Evolutionary conservation across 192 early-diverging fungal genomes (phyloP).

Genomic region (Rhizoclosmatium globosum): DNA sequence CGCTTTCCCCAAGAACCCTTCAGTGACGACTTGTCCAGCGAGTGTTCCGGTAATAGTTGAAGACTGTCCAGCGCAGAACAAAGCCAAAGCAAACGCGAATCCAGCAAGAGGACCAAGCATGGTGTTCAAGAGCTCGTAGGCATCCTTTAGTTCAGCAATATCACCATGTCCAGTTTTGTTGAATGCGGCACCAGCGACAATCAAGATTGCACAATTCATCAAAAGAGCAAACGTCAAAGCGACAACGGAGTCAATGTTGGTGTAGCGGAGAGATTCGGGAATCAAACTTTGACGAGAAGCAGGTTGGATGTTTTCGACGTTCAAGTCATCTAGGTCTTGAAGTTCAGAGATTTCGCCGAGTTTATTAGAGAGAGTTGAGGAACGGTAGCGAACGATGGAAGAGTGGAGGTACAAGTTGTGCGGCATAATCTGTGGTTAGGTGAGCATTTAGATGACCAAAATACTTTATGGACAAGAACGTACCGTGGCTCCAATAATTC

Average conservation of each 20-base stretch:
- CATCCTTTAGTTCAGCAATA: constrained; percentile 73
- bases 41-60: constrained; percentile 86
- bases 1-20: constrained; percentile 67
- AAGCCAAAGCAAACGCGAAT: constrained; percentile 76
- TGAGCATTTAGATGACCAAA: neutral
- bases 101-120: constrained; percentile 71
- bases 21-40: constrained; percentile 86
- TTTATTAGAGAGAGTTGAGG: constrained; percentile 34
- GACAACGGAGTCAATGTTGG: constrained; percentile 69
- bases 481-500: constrained; percentile 87
- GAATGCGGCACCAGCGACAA: constrained; percentile 80
- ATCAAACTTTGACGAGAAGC: constrained; percentile 40
- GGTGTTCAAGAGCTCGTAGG: constrained; percentile 64
- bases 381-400: constrained; percentile 73
- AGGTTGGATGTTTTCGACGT: neutral
- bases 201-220: constrained; percentile 80
- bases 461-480: constrained; percentile 4
- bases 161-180: constrained; percentile 55
- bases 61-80: constrained; percentile 79
- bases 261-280: constrained; percentile 57
- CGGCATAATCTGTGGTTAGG: constrained; percentile 71
- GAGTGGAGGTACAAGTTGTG: constrained; percentile 88
- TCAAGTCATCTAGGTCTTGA: constrained; percentile 17
- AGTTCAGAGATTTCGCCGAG: constrained; percentile 42
- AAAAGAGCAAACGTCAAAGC: constrained; percentile 77